These are phyloP conservation scores for Blastomyces gilchristii DNA, from an alignment of 2,329 filamentous ascomycete species.

Conservation along the genomic window DNA sequence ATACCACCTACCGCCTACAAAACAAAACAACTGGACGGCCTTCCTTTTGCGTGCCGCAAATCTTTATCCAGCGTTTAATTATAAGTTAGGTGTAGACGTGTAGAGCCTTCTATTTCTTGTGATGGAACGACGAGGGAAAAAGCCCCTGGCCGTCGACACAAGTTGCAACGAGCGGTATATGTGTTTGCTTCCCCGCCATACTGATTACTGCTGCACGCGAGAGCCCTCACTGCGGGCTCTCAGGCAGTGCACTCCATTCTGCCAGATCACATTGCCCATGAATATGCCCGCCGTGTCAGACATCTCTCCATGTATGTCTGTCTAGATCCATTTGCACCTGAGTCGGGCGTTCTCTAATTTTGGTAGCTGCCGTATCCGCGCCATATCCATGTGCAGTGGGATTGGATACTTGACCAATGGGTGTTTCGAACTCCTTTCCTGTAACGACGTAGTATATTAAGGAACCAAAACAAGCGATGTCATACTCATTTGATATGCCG, in stretches of 20 bases:
- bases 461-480: constrained; percentile 8
- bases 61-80: no score
- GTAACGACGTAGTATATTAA: constrained; percentile 3
- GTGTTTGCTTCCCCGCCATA: neutral
- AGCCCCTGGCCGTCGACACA: neutral
- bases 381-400: neutral
- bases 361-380: neutral
- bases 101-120: no score
- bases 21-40: no score
- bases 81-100: no score
- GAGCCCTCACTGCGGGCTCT: neutral
- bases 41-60: no score
- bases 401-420: constrained; percentile 1
- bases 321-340: neutral
- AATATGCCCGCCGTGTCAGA: neutral
- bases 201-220: neutral
- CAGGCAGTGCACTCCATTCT: constrained; percentile 3
- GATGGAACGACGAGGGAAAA: neutral
- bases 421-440: constrained; percentile 6
- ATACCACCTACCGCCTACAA: no score
- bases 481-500: constrained; percentile 6
- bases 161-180: neutral
- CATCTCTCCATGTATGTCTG: neutral
- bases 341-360: neutral
- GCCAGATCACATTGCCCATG: constrained; percentile 4